These are phyloP conservation scores for Drosera capensis DNA, from an alignment of 148 eudicot genomes.

Conservation along the genomic window DNA sequence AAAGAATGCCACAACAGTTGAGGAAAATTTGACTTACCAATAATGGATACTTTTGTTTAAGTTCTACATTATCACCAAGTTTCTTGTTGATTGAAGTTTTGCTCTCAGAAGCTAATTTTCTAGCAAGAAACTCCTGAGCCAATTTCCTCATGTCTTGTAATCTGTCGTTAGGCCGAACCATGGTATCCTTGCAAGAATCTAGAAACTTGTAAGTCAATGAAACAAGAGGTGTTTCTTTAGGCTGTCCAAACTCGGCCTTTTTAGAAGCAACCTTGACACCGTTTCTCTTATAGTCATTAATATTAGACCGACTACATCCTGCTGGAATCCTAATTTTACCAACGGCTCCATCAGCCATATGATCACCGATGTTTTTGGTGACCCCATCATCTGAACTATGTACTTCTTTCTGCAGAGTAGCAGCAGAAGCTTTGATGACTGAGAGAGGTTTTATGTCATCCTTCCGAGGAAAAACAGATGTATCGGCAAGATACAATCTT, in stretches of 20 bases:
- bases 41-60: slow-evolving; percentile 70
- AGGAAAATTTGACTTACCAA: slow-evolving; percentile 34
- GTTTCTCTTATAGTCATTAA: neutral
- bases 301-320: slow-evolving; percentile 9
- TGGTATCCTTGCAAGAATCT: slow-evolving; percentile 18
- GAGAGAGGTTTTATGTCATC: slow-evolving; percentile 71
- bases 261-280: slow-evolving; percentile 20
- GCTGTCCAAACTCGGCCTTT: slow-evolving; percentile 15
- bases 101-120: slow-evolving; percentile 43
- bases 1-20: too few species aligned
- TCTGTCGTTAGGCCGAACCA: slow-evolving; percentile 26
- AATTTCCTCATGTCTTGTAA: slow-evolving; percentile 69
- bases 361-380: slow-evolving; percentile 10
- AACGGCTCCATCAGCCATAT: slow-evolving; percentile 9
- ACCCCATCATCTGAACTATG: slow-evolving; percentile 15
- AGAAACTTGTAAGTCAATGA: too few species aligned
- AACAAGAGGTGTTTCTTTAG: slow-evolving; percentile 16
- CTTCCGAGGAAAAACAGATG: slow-evolving; percentile 82
- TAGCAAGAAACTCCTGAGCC: slow-evolving; percentile 86
- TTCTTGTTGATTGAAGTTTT: slow-evolving; percentile 23
- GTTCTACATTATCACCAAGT: slow-evolving; percentile 35
- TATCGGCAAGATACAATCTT: slow-evolving; percentile 82
- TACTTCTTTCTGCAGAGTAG: slow-evolving; percentile 16
- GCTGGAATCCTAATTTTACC: slow-evolving; percentile 10
- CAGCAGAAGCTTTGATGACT: slow-evolving; percentile 24